Evolutionary conservation across 1,139 yeast species (phyloP).

Genomic region (Taiozyma sp.): DNA sequence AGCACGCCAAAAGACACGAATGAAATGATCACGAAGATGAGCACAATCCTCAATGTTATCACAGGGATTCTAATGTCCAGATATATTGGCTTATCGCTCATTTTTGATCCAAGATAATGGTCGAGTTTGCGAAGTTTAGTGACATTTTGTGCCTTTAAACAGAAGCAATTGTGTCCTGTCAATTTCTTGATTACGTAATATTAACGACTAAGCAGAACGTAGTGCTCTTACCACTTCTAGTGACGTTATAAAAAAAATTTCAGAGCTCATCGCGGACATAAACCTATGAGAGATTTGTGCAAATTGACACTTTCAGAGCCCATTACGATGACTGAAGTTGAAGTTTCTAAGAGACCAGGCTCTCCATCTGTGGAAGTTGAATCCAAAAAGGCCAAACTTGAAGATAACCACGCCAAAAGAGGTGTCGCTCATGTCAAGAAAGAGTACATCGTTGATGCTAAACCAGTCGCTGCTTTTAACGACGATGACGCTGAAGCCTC

Average conservation of each 20-base stretch:
- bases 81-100: constrained; percentile 1
- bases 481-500: constrained; percentile 31
- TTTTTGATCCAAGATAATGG: background rate
- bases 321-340: constrained; percentile 32
- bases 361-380: constrained; percentile 10
- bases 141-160: background rate
- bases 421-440: constrained; percentile 67
- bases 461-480: constrained; percentile 15
- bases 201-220: background rate
- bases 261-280: background rate
- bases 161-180: background rate
- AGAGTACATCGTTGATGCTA: constrained; percentile 42
- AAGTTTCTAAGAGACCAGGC: constrained; percentile 17
- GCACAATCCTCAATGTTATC: constrained; percentile 16
- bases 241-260: background rate
- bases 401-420: constrained; percentile 6
- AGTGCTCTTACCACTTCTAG: background rate
- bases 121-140: background rate
- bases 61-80: constrained; percentile 16
- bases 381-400: constrained; percentile 12
- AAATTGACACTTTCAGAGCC: background rate
- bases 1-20: constrained; percentile 24
- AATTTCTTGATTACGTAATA: background rate
- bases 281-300: background rate
- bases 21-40: constrained; percentile 14